Evolutionary conservation across 148 eudicot genomes (phyloP).

Genomic region (Persicaria maculosa): DNA sequence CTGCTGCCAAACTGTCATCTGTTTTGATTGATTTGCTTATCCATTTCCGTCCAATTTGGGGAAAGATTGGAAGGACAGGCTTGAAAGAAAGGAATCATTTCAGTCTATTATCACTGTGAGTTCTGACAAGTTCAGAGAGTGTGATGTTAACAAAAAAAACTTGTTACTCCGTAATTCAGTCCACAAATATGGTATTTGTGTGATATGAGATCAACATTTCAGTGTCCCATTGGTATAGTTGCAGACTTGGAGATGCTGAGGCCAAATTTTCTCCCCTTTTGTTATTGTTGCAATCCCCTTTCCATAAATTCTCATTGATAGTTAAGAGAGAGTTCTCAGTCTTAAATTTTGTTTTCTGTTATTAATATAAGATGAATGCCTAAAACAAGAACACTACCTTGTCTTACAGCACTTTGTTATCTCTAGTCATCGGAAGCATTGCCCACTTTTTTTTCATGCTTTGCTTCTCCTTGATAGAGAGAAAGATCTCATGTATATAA

Average conservation of each 20-base stretch:
- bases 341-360: too few species aligned
- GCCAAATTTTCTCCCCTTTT: background rate
- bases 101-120: background rate
- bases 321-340: background rate
- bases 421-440: background rate
- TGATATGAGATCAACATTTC: background rate
- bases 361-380: too few species aligned
- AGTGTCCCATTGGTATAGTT: background rate
- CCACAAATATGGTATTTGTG: background rate
- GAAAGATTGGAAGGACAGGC: background rate
- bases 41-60: background rate
- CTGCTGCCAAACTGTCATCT: background rate
- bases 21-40: conserved; percentile 7
- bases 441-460: background rate
- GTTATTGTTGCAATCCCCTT: background rate
- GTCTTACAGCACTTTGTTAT: too few species aligned
- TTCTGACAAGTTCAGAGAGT: background rate
- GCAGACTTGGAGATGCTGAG: background rate
- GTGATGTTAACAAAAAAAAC: background rate
- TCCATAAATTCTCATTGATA: too few species aligned
- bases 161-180: background rate
- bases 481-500: background rate
- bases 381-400: too few species aligned
- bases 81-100: background rate
- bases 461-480: conserved; percentile 1